Evolutionary conservation across 129 eudicot species (phyloP).

Genomic region (Artemisia annua): DNA sequence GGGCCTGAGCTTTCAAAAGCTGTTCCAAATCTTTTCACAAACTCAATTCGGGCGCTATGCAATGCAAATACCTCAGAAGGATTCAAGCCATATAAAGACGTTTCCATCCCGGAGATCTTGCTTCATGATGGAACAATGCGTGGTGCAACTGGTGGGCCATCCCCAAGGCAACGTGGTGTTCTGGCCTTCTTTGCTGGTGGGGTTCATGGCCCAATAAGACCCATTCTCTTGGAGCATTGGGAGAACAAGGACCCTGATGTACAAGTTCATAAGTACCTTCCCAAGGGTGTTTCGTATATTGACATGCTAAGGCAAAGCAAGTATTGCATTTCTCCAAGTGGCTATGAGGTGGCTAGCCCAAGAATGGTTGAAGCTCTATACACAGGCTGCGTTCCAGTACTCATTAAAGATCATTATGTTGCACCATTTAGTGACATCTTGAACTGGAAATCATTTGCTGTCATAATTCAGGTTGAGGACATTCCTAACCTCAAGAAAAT

Average conservation of each 20-base stretch:
- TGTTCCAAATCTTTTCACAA: conserved; percentile 37
- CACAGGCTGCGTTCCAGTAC: conserved; percentile 68
- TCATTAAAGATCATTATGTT: conserved; percentile 53
- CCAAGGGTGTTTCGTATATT: conserved; percentile 39
- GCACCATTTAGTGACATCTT: conserved; percentile 68
- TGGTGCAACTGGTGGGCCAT: conserved; percentile 34
- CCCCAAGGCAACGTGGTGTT: conserved; percentile 35
- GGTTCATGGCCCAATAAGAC: conserved; percentile 45
- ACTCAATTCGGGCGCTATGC: conserved; percentile 53
- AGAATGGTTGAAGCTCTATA: conserved; percentile 50
- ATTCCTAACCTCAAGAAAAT: conserved; percentile 55
- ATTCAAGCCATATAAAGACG: conserved; percentile 47
- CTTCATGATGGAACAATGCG: conserved; percentile 41
- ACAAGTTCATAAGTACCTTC: conserved; percentile 47
- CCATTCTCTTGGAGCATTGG: conserved; percentile 46
- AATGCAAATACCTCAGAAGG: conserved; percentile 59
- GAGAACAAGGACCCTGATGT: conserved; percentile 42
- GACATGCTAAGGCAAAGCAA: conserved; percentile 37
- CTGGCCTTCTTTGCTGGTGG: conserved; percentile 61
- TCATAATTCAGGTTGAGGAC: conserved; percentile 40
- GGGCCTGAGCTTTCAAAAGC: conserved; percentile 58
- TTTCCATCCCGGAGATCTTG: conserved; percentile 52
- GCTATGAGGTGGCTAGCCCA: conserved; percentile 61
- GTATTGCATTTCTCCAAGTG: conserved; percentile 55
- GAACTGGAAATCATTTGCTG: conserved; percentile 59